A percentile compares a stretch with the other conserved stretches of the same genome.
Evolutionary conservation across 2,329 filamentous ascomycete genomes (phyloP).

Genomic region (Aspergillus sp.): DNA sequence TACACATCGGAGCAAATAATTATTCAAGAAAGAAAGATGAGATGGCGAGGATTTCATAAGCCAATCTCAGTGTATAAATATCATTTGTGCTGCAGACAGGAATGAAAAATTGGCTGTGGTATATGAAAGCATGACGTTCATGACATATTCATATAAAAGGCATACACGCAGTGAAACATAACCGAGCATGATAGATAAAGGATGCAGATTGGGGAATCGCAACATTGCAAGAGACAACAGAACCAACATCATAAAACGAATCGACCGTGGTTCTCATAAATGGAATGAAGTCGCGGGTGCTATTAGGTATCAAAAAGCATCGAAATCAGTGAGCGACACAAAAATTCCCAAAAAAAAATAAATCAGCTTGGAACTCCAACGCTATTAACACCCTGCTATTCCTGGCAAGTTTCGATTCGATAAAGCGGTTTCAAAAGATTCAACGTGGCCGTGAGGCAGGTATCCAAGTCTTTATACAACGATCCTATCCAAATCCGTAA

Average conservation of each 20-base stretch:
- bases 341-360: slow-evolving; percentile 5
- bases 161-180: slow-evolving; percentile 1
- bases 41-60: background rate
- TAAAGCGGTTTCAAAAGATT: slow-evolving; percentile 5
- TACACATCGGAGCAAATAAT: too few relatives aligned
- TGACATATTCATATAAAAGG: background rate
- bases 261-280: slow-evolving; percentile 8
- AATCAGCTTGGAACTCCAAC: slow-evolving; percentile 12
- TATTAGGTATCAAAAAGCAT: background rate
- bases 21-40: background rate
- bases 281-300: slow-evolving; percentile 1
- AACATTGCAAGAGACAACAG: slow-evolving; percentile 16
- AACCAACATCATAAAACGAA: slow-evolving; percentile 10
- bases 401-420: slow-evolving; percentile 5
- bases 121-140: slow-evolving; percentile 1
- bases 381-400: slow-evolving; percentile 20
- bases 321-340: background rate
- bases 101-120: background rate
- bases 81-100: background rate
- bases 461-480: slow-evolving; percentile 19
- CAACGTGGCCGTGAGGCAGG: slow-evolving; percentile 22
- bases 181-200: slow-evolving; percentile 3
- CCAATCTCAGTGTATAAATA: background rate
- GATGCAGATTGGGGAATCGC: slow-evolving; percentile 26
- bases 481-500: slow-evolving; percentile 13